Base-by-base conservation (phyloP, 1,139 yeast species). In the Meyerozyma athensensis region DNA sequence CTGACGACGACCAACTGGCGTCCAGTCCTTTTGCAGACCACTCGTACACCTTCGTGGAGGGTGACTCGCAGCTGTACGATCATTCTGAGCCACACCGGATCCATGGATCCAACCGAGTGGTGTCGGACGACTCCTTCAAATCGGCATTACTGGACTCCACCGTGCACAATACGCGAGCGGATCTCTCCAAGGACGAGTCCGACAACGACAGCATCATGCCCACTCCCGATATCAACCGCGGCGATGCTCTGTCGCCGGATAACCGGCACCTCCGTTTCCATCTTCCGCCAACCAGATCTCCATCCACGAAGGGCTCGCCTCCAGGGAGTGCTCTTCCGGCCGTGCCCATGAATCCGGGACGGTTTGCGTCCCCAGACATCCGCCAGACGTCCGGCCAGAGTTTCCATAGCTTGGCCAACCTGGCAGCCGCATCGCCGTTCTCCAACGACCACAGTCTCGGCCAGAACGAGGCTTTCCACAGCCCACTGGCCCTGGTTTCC, bases 141-240 rank as follows among this genome's bases (percentile, higher is more conserved):
- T 23, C 38, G 33, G 30, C 35, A 20, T 33, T 38, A 38, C 37
- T 43, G 34, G 39, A 38, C 32, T 38, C 45, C 12, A 32, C 38
- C 22, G 28, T 36, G 32, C 34, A 39, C 38, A 36, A 19, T 24
- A 16, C 23, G 22, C 30, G 26, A 14, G 30, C 4, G n/a, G 30
- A 20, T 18, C 33, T 33, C 30, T 28, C 36, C 32, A 34, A 40
- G 33, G 39, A 26, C 26, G 38, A 7, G 34, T 22, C 40, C 42
- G 38, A 19, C 36, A 32, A 19, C 38, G 19, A 34, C 40, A 39
- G 49, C 38, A 58, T 52, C 13, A 34, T 55, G 35, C 65, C 67
- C 1, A 62, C 65, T 1, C 67, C 66, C 10, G 58, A 54, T 28
- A 30, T 61, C 14, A 50, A 50, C 21, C 43, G 48, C 4, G 56